Percentiles rank a stretch among this genome's conserved stretches.
phyloP scores from a whole-genome alignment of 768 basidiomycete genomes.

The Kwoniella dendrophila region DNA sequence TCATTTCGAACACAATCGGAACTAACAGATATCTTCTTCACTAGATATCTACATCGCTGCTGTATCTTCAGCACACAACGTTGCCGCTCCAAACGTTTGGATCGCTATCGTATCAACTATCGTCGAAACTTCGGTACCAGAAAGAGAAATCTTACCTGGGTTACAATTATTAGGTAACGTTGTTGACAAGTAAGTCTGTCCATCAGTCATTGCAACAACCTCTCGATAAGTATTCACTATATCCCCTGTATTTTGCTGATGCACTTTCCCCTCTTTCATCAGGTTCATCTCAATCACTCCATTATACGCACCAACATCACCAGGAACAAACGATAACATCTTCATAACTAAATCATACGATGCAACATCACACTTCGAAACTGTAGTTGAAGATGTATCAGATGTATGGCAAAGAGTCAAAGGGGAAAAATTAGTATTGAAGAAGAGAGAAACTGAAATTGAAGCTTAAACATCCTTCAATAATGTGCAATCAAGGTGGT shows the following conservation, averaged over 20 bases:
- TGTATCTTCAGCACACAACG: constrained; percentile 96
- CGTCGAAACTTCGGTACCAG: constrained; percentile 90
- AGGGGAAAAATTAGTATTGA: constrained; percentile 53
- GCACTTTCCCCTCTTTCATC: constrained; percentile 7
- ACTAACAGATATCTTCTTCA: not conserved
- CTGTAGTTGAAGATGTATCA: constrained; percentile 93
- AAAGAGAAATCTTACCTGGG: constrained; percentile 88
- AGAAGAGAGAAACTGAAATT: constrained; percentile 54
- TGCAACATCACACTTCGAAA: constrained; percentile 98
- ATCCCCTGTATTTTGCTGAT: too few species aligned
- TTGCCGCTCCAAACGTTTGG: constrained; percentile 92
- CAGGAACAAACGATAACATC: constrained; percentile 82
- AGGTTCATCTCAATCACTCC: constrained; percentile 90
- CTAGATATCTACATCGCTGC: constrained; percentile 97
- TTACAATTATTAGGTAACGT: constrained; percentile 88
- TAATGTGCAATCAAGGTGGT: not conserved
- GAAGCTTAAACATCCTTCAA: constrained; percentile 31
- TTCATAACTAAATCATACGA: constrained; percentile 98
- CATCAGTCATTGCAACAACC: too few species aligned
- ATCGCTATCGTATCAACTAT: constrained; percentile 98
- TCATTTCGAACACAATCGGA: not conserved
- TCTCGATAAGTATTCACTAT: too few species aligned
- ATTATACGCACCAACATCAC: constrained; percentile 82
- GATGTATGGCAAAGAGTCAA: constrained; percentile 90
- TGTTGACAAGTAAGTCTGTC: constrained; percentile 85